Conservation (phyloP, 768 basidiomycete genomes). For the Russula sp. region DNA sequence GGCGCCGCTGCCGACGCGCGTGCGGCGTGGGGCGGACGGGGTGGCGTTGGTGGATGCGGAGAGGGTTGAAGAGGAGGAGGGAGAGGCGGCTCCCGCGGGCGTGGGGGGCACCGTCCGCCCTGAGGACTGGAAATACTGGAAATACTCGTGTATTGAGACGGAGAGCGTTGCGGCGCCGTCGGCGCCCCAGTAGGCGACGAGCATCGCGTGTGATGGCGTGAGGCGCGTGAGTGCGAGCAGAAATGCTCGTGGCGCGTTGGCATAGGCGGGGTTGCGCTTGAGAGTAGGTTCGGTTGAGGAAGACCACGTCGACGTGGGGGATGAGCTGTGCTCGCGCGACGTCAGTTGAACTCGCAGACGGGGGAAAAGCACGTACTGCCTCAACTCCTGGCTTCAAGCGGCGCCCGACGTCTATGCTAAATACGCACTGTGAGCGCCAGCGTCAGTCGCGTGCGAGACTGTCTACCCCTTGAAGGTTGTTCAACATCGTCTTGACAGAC, state of each 20-base stretch:
- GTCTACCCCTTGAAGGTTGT: constrained; percentile 72
- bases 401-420: constrained; percentile 77
- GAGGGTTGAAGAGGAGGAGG: constrained; percentile 24
- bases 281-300: constrained; percentile 68
- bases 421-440: constrained; percentile 77
- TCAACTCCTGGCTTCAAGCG: constrained; percentile 72
- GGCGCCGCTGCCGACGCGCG: not conserved
- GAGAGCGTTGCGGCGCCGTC: constrained; percentile 79
- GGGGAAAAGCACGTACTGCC: constrained; percentile 47
- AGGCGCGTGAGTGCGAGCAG: constrained; percentile 64
- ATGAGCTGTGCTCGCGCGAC: constrained; percentile 49
- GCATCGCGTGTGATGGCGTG: constrained; percentile 66
- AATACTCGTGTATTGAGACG: constrained; percentile 78
- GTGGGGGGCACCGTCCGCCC: constrained; percentile 62
- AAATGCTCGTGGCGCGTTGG: constrained; percentile 66
- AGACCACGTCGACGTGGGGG: constrained; percentile 78
- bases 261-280: constrained; percentile 51
- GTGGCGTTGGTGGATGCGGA: not conserved
- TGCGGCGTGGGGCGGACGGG: constrained; percentile 3
- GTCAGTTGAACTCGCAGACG: not conserved
- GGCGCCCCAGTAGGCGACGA: constrained; percentile 76
- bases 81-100: constrained; percentile 24
- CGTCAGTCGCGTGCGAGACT: constrained; percentile 77
- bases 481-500: constrained; percentile 70
- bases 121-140: constrained; percentile 79